Percentiles rank a stretch among this genome's conserved stretches.
phyloP scores from a whole-genome alignment of 345 rosid genomes.

The Salix brachista region DNA sequence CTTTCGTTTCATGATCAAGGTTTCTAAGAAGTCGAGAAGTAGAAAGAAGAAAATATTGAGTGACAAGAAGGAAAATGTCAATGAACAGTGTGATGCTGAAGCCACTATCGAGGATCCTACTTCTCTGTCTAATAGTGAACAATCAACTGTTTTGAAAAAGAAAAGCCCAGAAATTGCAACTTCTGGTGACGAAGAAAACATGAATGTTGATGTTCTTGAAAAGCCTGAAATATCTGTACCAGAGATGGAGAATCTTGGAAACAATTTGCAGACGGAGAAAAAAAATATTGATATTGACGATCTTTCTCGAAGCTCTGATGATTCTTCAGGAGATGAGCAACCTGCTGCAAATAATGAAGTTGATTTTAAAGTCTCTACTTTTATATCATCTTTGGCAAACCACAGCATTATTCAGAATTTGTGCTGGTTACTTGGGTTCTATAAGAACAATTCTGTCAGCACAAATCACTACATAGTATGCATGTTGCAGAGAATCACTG shows the following conservation, averaged over 20 bases:
- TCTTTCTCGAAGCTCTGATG: constrained; percentile 45
- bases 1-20: constrained; percentile 43
- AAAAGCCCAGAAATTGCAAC: constrained; percentile 26
- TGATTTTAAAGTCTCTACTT: constrained; percentile 75
- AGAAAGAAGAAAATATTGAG: constrained; percentile 46
- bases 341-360: constrained; percentile 61
- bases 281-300: constrained; percentile 39
- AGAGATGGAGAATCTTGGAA: constrained; percentile 25
- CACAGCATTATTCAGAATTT: constrained; percentile 69
- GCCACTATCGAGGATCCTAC: constrained; percentile 31
- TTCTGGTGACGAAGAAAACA: constrained; percentile 26
- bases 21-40: constrained; percentile 63
- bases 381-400: constrained; percentile 76
- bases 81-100: constrained; percentile 35
- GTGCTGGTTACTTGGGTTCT: constrained; percentile 89
- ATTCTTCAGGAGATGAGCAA: constrained; percentile 69
- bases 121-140: constrained; percentile 29
- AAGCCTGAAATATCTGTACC: constrained; percentile 27
- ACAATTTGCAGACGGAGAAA: constrained; percentile 27
- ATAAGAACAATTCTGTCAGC: constrained; percentile 60
- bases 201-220: constrained; percentile 17
- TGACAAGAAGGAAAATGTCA: constrained; percentile 37
- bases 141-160: constrained; percentile 21
- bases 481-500: constrained; percentile 70
- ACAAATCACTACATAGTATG: constrained; percentile 62